phyloP scores from a whole-genome alignment of 352 stramenopile genomes.

The Phytophthora melonis region DNA sequence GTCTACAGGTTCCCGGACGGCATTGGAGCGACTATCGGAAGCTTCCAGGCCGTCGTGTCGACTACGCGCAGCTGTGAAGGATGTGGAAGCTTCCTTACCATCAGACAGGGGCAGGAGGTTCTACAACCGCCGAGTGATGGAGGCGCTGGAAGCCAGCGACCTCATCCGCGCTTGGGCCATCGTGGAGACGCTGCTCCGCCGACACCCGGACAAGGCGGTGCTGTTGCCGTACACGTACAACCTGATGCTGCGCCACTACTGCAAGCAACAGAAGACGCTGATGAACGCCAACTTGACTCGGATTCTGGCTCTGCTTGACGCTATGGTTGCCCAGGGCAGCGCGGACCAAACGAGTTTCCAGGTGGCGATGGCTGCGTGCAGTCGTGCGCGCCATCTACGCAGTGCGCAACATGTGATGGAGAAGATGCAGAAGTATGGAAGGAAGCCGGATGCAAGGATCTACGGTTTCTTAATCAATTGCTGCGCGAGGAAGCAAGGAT shows the following conservation, averaged over 20 bases:
- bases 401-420: constrained; percentile 49
- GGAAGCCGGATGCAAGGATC: constrained; percentile 46
- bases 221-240: constrained; percentile 66
- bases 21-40: constrained; percentile 23
- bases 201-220: constrained; percentile 21
- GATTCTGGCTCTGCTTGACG: constrained; percentile 60
- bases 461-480: constrained; percentile 78
- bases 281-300: constrained; percentile 46
- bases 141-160: constrained; percentile 44
- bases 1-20: too few species aligned
- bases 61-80: constrained; percentile 21
- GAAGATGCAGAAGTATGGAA: constrained; percentile 49
- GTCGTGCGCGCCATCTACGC: constrained; percentile 50
- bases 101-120: constrained; percentile 44
- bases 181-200: constrained; percentile 32
- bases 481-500: constrained; percentile 51
- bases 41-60: constrained; percentile 29
- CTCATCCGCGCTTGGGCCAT: constrained; percentile 41
- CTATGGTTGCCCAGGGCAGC: constrained; percentile 54
- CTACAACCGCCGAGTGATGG: constrained; percentile 54
- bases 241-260: constrained; percentile 59
- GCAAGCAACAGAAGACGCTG: constrained; percentile 23
- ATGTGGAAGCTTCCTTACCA: constrained; percentile 32
- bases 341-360: constrained; percentile 68
- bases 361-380: constrained; percentile 76